These are phyloP conservation scores for Suillus occidentalis DNA, from an alignment of 768 basidiomycete genomes.

Conservation along the genomic window DNA sequence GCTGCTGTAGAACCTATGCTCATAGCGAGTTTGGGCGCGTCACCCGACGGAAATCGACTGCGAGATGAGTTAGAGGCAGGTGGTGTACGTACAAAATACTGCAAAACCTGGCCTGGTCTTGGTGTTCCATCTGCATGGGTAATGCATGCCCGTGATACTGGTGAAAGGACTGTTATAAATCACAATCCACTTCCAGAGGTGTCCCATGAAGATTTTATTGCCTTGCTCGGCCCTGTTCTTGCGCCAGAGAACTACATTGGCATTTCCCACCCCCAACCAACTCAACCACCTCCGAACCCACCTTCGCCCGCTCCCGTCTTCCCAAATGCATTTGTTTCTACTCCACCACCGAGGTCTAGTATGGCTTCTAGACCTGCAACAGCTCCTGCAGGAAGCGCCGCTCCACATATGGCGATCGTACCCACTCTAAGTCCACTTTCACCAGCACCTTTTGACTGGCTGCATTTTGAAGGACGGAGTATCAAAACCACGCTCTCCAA, in stretches of 20 bases:
- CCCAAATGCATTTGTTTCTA: slow-evolving; percentile 21
- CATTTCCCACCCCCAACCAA: slow-evolving; percentile 19
- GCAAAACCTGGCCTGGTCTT: slow-evolving; percentile 69
- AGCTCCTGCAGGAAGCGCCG: slow-evolving; percentile 15
- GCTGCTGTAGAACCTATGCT: slow-evolving; percentile 49
- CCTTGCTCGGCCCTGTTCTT: slow-evolving; percentile 75
- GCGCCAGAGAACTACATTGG: slow-evolving; percentile 75
- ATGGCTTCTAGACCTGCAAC: slow-evolving; percentile 33
- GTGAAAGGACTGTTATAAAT: slow-evolving; percentile 72
- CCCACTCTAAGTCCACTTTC: slow-evolving; percentile 49
- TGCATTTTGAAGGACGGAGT: slow-evolving; percentile 82
- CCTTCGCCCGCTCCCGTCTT: slow-evolving; percentile 33
- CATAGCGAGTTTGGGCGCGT: slow-evolving; percentile 73
- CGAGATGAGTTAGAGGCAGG: slow-evolving; percentile 63
- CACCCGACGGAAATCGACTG: slow-evolving; percentile 65
- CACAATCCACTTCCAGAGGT: slow-evolving; percentile 87
- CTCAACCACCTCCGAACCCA: slow-evolving; percentile 17
- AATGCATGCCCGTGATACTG: slow-evolving; percentile 67
- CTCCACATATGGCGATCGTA: slow-evolving; percentile 15
- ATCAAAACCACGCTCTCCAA: slow-evolving; percentile 80
- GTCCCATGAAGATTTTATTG: slow-evolving; percentile 84
- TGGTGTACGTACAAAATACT: slow-evolving; percentile 69
- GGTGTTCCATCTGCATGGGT: slow-evolving; percentile 85
- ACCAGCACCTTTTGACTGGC: slow-evolving; percentile 82
- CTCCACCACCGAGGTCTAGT: slow-evolving; percentile 34